Evolutionary conservation across 208 protist species (phyloP).

Genomic region (Acanthamoeba royreba): DNA sequence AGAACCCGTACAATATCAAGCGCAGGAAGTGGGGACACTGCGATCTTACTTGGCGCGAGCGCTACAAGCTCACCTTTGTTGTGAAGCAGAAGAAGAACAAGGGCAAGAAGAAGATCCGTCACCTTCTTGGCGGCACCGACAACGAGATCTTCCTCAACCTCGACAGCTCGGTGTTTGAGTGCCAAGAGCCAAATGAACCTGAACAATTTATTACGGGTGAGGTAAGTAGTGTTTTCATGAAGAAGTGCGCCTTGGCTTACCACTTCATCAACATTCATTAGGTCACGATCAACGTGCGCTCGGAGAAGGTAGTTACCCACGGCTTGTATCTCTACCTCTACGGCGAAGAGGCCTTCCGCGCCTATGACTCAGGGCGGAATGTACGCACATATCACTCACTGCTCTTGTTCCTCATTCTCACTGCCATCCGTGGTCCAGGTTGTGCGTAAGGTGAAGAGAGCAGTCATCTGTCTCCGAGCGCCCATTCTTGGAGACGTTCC

Average conservation of each 20-base stretch:
- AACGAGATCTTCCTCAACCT: constrained; percentile 7
- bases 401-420: background rate
- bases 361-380: background rate
- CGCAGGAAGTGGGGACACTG: background rate
- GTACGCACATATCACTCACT: background rate
- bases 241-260: background rate
- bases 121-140: background rate
- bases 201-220: background rate
- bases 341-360: background rate
- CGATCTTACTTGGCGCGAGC: background rate
- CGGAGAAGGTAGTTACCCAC: background rate
- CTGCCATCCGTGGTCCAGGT: background rate
- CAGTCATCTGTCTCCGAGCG: background rate
- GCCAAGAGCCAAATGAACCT: background rate
- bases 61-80: background rate
- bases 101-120: background rate
- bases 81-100: background rate
- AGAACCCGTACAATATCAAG: background rate
- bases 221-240: background rate
- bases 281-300: background rate
- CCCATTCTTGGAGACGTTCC: background rate
- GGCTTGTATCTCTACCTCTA: background rate
- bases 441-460: background rate
- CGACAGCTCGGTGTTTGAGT: background rate
- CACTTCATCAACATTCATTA: background rate